phyloP scores from a whole-genome alignment of 768 basidiomycete genomes.

The Mycena indigotica region DNA sequence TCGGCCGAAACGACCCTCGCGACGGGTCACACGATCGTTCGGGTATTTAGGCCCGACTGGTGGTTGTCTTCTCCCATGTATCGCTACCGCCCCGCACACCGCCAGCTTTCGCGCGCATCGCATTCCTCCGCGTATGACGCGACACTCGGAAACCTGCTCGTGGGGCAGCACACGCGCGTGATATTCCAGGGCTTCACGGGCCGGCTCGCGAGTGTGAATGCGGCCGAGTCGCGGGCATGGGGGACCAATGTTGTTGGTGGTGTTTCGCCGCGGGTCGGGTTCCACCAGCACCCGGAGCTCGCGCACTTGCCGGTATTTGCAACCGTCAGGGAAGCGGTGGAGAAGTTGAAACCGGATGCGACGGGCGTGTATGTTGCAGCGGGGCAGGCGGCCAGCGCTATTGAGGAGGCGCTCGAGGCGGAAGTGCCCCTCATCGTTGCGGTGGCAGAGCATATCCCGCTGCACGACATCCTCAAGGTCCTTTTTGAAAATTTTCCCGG shows the following conservation, averaged over 20 bases:
- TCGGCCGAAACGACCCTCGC: too few relatives aligned
- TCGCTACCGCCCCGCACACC: too few relatives aligned
- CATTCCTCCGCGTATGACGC: too few relatives aligned
- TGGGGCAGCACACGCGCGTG: slow-evolving; percentile 20
- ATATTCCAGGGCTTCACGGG: slow-evolving; percentile 24
- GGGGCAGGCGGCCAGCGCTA: slow-evolving; percentile 16
- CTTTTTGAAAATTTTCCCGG: too few relatives aligned
- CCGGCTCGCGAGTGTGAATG: slow-evolving; percentile 15
- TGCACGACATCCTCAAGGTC: slow-evolving; percentile 18
- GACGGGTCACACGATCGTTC: too few relatives aligned
- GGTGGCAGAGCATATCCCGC: slow-evolving; percentile 19
- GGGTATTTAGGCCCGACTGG: too few relatives aligned
- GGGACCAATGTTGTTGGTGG: slow-evolving; percentile 19
- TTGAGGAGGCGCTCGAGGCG: slow-evolving; percentile 21
- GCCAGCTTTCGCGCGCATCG: too few relatives aligned
- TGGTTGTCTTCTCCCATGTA: too few relatives aligned
- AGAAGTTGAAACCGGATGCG: slow-evolving; percentile 19
- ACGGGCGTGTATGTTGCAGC: slow-evolving; percentile 22
- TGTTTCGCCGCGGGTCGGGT: slow-evolving; percentile 13
- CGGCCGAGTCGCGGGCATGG: slow-evolving; percentile 17
- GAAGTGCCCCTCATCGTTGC: slow-evolving; percentile 20
- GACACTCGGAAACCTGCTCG: too few relatives aligned
- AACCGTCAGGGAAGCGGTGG: slow-evolving; percentile 9
- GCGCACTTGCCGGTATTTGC: slow-evolving; percentile 12
- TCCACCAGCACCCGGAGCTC: slow-evolving; percentile 8